Evolutionary conservation across 176 grass and related monocot genomes (phyloP).

Genomic region (Musa troglodytarum): DNA sequence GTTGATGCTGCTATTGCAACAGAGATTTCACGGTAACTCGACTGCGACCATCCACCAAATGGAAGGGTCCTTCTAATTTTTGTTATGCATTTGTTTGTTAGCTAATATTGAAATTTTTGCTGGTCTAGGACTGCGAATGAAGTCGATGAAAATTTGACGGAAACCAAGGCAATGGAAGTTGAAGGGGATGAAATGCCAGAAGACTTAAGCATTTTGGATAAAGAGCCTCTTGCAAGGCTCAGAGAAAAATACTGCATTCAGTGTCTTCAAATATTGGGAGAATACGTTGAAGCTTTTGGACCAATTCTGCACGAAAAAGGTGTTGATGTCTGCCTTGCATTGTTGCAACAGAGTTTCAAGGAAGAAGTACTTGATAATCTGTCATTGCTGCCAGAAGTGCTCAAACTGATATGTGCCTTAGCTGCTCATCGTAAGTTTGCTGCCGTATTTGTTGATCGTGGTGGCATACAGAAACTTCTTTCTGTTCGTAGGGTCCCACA

Average conservation of each 20-base stretch:
- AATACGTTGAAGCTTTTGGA: slow-evolving; percentile 94
- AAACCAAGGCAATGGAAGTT: slow-evolving; percentile 36
- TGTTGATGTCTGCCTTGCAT: slow-evolving; percentile 82
- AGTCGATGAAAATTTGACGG: slow-evolving; percentile 22
- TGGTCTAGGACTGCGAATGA: slow-evolving; percentile 34
- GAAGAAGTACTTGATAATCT: slow-evolving; percentile 33
- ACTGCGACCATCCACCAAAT: slow-evolving; percentile 2
- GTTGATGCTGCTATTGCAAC: slow-evolving; percentile 84
- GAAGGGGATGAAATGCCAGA: slow-evolving; percentile 57
- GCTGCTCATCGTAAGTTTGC: slow-evolving; percentile 90
- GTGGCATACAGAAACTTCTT: slow-evolving; percentile 93
- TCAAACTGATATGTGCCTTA: slow-evolving; percentile 79
- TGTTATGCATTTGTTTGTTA: background rate
- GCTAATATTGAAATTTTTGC: background rate
- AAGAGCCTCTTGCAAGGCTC: slow-evolving; percentile 47
- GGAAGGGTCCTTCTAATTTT: too few relatives aligned
- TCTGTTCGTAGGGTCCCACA: slow-evolving; percentile 57
- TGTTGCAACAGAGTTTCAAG: slow-evolving; percentile 72
- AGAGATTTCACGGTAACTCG: slow-evolving; percentile 62
- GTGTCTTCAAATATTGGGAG: slow-evolving; percentile 77
- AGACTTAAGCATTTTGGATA: slow-evolving; percentile 65
- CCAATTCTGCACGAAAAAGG: slow-evolving; percentile 96
- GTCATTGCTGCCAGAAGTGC: slow-evolving; percentile 64
- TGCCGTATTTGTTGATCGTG: slow-evolving; percentile 87
- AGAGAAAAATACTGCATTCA: slow-evolving; percentile 95